Evolutionary conservation across 2,329 filamentous ascomycete genomes (phyloP).

Genomic region (Penicillium sp.): DNA sequence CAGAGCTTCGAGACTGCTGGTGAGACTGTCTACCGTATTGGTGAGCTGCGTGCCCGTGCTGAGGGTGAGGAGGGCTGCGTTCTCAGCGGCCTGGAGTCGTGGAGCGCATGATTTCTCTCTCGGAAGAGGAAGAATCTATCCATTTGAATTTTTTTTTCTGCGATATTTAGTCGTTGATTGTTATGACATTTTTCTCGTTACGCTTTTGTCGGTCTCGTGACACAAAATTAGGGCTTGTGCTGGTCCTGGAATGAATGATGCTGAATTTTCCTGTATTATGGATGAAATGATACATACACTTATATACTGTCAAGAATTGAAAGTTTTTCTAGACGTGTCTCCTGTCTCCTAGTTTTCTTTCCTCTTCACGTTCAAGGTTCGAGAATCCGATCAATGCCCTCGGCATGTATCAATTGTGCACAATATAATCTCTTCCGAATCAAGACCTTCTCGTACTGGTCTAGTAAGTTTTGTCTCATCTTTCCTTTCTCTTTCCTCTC

Average conservation of each 20-base stretch:
- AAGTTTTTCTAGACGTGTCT: constrained; percentile 10
- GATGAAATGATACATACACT: constrained; percentile 32
- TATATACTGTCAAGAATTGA: constrained; percentile 18
- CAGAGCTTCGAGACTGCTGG: constrained; percentile 68
- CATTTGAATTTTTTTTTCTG: constrained; percentile 11
- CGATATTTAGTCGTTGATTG: background rate
- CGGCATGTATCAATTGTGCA: too few species aligned
- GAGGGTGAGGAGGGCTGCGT: constrained; percentile 65
- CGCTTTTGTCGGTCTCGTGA: constrained; percentile 16
- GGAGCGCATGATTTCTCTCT: constrained; percentile 33
- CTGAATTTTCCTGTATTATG: constrained; percentile 30
- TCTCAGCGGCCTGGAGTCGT: constrained; percentile 64
- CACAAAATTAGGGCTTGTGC: constrained; percentile 16
- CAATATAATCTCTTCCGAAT: too few species aligned
- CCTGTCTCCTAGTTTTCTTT: too few species aligned
- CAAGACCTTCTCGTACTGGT: too few species aligned
- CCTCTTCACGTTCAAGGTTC: too few species aligned
- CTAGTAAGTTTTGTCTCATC: too few species aligned
- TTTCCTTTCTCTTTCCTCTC: too few species aligned
- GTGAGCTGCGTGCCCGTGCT: constrained; percentile 67
- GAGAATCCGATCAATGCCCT: too few species aligned
- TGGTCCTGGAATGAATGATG: constrained; percentile 28
- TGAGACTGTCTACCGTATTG: constrained; percentile 79
- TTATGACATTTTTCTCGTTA: constrained; percentile 13
- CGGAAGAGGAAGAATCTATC: constrained; percentile 12